Evolutionary conservation across 192 early-diverging fungal genomes (phyloP), one percentile per base, ranked within the genome.

Genomic region (Coemansia umbellata): DNA sequence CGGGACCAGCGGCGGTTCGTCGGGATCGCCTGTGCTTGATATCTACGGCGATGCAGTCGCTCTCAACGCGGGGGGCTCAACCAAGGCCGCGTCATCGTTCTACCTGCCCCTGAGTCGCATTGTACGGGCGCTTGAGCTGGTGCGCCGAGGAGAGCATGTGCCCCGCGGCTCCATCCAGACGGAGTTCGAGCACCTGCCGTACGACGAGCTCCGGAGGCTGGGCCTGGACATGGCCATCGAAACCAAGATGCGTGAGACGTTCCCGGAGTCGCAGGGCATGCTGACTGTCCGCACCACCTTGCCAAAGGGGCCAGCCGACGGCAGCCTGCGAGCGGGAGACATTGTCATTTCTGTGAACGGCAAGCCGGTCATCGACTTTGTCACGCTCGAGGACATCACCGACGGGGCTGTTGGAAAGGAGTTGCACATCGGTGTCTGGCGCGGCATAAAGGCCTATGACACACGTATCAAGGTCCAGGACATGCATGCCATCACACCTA

Each of bases 41-140:
- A 87, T 90, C 47, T 79, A 85, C 26, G 89, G 89, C 22, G 78
- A 89, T 53, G 89, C 89, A 6, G 85, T 91, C 11, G 89, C 85
- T 2, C 71, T 91, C 19, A 86, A 90, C 27, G 71, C 71, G 15
- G 73, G 66, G 21, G 89, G 89, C n/a, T 82, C 87, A 1, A 79
- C 80, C 11, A 87, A 80, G 48, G 81, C 79, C 7, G 84, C 87
- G 0, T 83, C 86, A 11, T 67, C 64, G 3, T 91, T 87, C 58
- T 91, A 85, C 53, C 69, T 91, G 28, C 89, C 89, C 15, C 74
- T 91, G n/a, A 78, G 83, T 42, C 81, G 89, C 37, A 74, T 87
- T 19, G 79, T 81, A 41, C 76, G 81, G 8, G 88, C 89, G 0
- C 74, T 91, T 15, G 63, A 60, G 3, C 82, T 73, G 51, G 56